phyloP scores from a whole-genome alignment of 768 basidiomycete genomes.

The Phaeolepiota aurea region DNA sequence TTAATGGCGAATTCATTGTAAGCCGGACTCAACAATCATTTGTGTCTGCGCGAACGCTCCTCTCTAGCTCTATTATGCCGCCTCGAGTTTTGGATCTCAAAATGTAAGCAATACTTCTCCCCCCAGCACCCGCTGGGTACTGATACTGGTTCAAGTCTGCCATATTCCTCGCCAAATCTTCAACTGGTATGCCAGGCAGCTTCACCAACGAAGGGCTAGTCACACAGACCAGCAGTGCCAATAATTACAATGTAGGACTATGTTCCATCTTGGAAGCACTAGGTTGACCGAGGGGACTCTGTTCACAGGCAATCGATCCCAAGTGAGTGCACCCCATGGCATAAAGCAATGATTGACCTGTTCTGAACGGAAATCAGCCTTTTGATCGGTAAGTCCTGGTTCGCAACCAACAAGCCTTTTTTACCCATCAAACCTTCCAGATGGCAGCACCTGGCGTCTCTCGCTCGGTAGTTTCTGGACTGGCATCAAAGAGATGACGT shows the following conservation, averaged over 20 bases:
- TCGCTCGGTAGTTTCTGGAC: constrained; percentile 50
- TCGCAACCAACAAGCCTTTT: neutral
- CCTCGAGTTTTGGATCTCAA: constrained; percentile 46
- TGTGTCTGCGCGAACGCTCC: neutral
- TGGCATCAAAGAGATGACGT: constrained; percentile 37
- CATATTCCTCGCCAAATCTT: constrained; percentile 46
- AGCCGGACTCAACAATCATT: constrained; percentile 3
- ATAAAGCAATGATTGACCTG: neutral
- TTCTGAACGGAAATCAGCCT: constrained; percentile 19
- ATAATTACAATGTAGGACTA: constrained; percentile 32
- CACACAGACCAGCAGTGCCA: constrained; percentile 27
- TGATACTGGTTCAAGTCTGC: constrained; percentile 25
- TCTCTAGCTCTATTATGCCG: constrained; percentile 43
- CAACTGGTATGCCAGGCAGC: constrained; percentile 20
- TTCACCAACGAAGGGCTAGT: constrained; percentile 41
- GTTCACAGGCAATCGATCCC: constrained; percentile 43
- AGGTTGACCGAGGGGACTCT: neutral
- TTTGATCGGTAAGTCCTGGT: constrained; percentile 17
- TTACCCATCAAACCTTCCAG: constrained; percentile 11
- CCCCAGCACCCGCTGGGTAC: neutral
- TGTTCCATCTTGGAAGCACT: neutral
- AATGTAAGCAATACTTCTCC: constrained; percentile 20
- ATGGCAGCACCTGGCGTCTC: constrained; percentile 36
- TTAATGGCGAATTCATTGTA: constrained; percentile 21
- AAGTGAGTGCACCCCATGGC: constrained; percentile 28